Evolutionary conservation across 2,329 filamentous ascomycete species (phyloP), one percentile per base, ranked within the genome.

Genomic region (Mariannaea sp.): DNA sequence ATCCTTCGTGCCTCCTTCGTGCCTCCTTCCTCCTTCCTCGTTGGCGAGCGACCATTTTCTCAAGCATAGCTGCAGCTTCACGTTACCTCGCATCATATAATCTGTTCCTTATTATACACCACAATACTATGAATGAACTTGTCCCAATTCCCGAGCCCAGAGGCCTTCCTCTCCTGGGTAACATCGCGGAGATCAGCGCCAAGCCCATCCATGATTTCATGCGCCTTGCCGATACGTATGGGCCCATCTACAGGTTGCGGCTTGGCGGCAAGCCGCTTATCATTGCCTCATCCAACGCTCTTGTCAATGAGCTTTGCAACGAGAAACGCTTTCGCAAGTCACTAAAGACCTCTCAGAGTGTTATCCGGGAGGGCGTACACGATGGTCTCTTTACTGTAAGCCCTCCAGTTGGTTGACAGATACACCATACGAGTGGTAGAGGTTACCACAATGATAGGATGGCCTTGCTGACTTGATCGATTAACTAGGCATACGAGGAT

Each of bases 301-400:
- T 89, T 0, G 73, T 88, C 26, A 78, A 87, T 50, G 86, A 89
- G 62, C 64, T 81, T 7, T 88, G 83, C 59, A 78, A 89, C 56
- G 86, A 89, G 68, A 82, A 78, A 53, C 76, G 85, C n/a, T 88
- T 90, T 65, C 65, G 74, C 19, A 90, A 90, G 67, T 70, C 74
- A 0, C 70, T 87, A 2, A 70, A 73, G 4, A 76, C 71, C 1
- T 73, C 74, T 3, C 71, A 89, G 2, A 60, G 70, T 3, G 72
- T 87, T 65, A 75, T 90, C 27, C 74, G 87, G 57, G 79, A 83
- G 53, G 83, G 80, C 19, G 75, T 84, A 1, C 75, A 82, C 49
- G 85, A 88, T 73, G 86, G 86, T 14, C 77, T 90, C 5, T 89
- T 90, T 65, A 89, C 86, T 7, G 85, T 74, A 49, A n/a, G n/a